These are phyloP conservation scores for Nymphaea colorata DNA, from an alignment of 164 flowering plant genomes.

Conservation along the genomic window DNA sequence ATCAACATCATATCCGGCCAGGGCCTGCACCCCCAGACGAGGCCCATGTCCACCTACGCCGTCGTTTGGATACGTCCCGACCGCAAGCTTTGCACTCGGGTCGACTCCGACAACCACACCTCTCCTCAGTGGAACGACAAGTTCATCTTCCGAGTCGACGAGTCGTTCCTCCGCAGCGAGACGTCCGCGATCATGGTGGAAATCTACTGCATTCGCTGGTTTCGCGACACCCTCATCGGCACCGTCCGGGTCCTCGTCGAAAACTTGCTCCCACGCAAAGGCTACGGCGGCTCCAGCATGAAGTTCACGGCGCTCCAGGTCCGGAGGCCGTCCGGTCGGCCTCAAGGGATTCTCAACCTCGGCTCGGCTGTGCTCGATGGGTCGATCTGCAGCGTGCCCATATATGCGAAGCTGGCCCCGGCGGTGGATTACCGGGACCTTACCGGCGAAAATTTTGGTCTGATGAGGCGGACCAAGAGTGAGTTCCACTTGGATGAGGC, in stretches of 20 bases:
- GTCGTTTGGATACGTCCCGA: conserved; percentile 61
- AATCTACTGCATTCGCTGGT: conserved; percentile 34
- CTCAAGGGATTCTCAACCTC: conserved; percentile 83
- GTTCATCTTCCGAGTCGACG: conserved; percentile 79
- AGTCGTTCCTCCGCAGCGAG: conserved; percentile 42
- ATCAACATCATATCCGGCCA: conserved; percentile 80
- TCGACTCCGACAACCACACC: conserved; percentile 37
- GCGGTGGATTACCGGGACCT: conserved; percentile 56
- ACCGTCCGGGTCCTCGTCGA: conserved; percentile 65
- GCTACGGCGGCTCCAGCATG: conserved; percentile 22
- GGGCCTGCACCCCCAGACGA: conserved; percentile 39
- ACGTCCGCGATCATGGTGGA: conserved; percentile 71
- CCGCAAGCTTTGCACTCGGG: conserved; percentile 57
- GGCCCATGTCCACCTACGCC: conserved; percentile 60
- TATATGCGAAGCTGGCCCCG: conserved; percentile 44
- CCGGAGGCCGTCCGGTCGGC: conserved; percentile 78
- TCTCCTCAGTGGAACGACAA: conserved; percentile 93
- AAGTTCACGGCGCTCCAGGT: conserved; percentile 73
- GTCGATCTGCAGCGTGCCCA: conserved; percentile 80
- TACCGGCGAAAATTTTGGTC: conserved; percentile 21
- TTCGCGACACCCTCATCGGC: conserved; percentile 57
- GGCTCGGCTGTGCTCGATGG: conserved; percentile 67
- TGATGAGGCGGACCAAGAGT: conserved; percentile 35
- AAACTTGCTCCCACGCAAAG: conserved; percentile 26
- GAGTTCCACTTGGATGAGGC: conserved; percentile 12